phyloP scores from a whole-genome alignment of 495 filamentous ascomycete species.

The Aspergillus funiculosus region DNA sequence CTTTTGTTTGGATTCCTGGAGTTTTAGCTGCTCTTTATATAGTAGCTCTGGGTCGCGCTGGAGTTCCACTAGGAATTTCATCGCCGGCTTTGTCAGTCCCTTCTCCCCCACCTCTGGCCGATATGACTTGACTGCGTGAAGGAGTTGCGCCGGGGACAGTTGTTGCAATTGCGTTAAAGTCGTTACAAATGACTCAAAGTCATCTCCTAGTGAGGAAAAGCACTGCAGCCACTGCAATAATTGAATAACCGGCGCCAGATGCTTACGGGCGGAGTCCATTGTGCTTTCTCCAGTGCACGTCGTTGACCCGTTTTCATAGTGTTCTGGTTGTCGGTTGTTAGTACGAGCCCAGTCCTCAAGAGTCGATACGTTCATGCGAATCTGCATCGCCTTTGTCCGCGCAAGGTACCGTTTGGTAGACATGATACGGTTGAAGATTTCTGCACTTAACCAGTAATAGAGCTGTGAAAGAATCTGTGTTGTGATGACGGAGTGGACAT shows the following conservation, averaged over 20 bases:
- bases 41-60: constrained; percentile 57
- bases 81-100: constrained; percentile 73
- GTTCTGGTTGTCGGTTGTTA: constrained; percentile 92
- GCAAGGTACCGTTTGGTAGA: constrained; percentile 91
- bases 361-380: constrained; percentile 94
- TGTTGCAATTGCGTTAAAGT: constrained; percentile 84
- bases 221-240: constrained; percentile 97
- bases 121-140: constrained; percentile 90
- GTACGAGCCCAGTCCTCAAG: constrained; percentile 92
- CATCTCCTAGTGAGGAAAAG: constrained; percentile 93
- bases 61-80: constrained; percentile 78
- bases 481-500: constrained; percentile 95
- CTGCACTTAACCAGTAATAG: constrained; percentile 92
- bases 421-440: constrained; percentile 98
- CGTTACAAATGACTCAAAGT: constrained; percentile 77
- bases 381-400: constrained; percentile 98
- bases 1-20: constrained; percentile 30
- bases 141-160: constrained; percentile 79
- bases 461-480: constrained; percentile 89
- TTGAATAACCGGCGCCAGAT: constrained; percentile 88
- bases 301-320: constrained; percentile 89
- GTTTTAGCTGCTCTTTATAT: constrained; percentile 31
- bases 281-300: constrained; percentile 80
- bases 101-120: constrained; percentile 94
- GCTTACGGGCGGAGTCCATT: constrained; percentile 71